phyloP scores from a whole-genome alignment of 2,329 filamentous ascomycete species.

The Phialophora chinensis region DNA sequence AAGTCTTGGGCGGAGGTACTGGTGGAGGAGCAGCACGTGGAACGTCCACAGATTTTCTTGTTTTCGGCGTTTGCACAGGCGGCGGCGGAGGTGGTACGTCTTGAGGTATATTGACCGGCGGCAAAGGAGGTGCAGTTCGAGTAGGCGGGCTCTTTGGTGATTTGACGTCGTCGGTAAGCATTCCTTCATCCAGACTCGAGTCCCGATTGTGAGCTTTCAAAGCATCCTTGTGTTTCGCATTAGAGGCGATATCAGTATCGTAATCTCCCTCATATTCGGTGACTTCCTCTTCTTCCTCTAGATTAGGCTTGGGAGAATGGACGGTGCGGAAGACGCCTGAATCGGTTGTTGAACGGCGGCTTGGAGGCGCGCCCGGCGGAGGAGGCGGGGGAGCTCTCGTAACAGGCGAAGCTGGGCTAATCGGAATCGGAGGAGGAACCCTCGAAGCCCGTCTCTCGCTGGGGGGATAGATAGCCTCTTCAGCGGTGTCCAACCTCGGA shows the following conservation, averaged over 20 bases:
- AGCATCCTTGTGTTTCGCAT: slow-evolving; percentile 91
- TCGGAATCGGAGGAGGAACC: slow-evolving; percentile 48
- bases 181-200: slow-evolving; percentile 72
- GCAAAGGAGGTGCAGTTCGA: slow-evolving; percentile 58
- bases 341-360: slow-evolving; percentile 66
- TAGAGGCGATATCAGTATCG: slow-evolving; percentile 95
- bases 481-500: slow-evolving; percentile 36
- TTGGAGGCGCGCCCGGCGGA: slow-evolving; percentile 56
- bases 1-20: slow-evolving; percentile 56
- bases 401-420: slow-evolving; percentile 48
- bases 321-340: slow-evolving; percentile 47
- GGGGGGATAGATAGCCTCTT: slow-evolving; percentile 41
- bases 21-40: slow-evolving; percentile 74
- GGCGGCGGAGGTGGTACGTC: slow-evolving; percentile 68
- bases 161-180: slow-evolving; percentile 60
- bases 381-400: slow-evolving; percentile 70
- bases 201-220: slow-evolving; percentile 81
- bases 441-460: slow-evolving; percentile 52
- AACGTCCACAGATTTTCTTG: slow-evolving; percentile 70
- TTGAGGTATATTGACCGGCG: slow-evolving; percentile 63
- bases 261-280: slow-evolving; percentile 98
- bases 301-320: slow-evolving; percentile 54
- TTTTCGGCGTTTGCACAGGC: slow-evolving; percentile 64
- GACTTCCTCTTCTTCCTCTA: slow-evolving; percentile 76
- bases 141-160: slow-evolving; percentile 51